Percentiles rank a stretch among this genome's conserved stretches.
Conservation (phyloP, 1,139 yeast genomes). For the Saccharomyces hybrid region DNA sequence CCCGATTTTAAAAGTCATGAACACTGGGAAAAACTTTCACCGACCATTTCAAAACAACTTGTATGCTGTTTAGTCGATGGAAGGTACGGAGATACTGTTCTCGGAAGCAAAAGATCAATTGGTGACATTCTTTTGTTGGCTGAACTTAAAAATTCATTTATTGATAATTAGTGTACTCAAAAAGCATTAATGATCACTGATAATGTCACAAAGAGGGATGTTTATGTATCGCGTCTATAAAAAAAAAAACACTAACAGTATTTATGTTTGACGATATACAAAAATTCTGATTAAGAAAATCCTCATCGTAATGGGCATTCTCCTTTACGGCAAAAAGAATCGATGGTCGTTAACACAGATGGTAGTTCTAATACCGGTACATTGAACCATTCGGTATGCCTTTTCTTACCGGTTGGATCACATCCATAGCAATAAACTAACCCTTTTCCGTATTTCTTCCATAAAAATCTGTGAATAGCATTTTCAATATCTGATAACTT, state of each 20-base stretch:
- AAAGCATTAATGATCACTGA: neutral
- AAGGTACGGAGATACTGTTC: conserved; percentile 6
- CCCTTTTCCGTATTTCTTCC: conserved; percentile 29
- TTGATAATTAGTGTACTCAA: neutral
- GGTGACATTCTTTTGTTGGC: conserved; percentile 8
- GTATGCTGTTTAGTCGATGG: neutral
- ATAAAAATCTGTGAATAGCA: conserved; percentile 21
- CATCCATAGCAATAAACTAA: conserved; percentile 27
- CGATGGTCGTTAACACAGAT: conserved; percentile 17
- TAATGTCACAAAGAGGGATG: conserved; percentile 4
- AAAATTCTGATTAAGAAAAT: neutral
- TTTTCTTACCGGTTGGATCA: conserved; percentile 16
- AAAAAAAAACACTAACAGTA: neutral
- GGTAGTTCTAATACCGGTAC: conserved; percentile 25
- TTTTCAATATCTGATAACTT: conserved; percentile 20
- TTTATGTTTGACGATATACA: too few relatives aligned
- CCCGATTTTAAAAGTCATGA: conserved; percentile 8
- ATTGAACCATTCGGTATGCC: conserved; percentile 29
- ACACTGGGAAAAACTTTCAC: conserved; percentile 4
- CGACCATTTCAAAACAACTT: conserved; percentile 6
- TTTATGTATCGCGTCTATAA: neutral
- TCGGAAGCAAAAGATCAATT: conserved; percentile 6
- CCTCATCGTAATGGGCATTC: conserved; percentile 4
- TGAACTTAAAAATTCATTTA: conserved; percentile 1
- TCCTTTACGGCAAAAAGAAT: conserved; percentile 16